phyloP scores from a whole-genome alignment of 331 rosid species.

The Rhamnella rubrinervis region DNA sequence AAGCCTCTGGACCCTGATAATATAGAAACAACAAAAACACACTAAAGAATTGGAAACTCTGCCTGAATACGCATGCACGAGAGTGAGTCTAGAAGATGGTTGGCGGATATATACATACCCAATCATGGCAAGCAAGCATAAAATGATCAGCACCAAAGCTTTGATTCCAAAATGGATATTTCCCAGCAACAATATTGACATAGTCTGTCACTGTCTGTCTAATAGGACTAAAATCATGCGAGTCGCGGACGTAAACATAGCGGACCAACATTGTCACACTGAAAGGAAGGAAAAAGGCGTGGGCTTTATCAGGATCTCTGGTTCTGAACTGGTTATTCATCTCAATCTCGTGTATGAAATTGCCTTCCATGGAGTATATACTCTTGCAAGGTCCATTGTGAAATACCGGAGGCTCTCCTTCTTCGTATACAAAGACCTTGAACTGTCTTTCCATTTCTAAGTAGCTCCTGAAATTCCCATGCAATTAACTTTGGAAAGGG shows the following conservation, averaged over 20 bases:
- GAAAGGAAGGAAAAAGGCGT: conserved; percentile 74
- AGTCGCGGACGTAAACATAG: conserved; percentile 63
- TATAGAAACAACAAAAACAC: not conserved
- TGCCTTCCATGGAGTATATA: conserved; percentile 90
- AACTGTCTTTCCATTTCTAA: conserved; percentile 84
- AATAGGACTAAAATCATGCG: conserved; percentile 66
- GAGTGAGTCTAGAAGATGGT: not conserved
- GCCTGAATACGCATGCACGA: no score
- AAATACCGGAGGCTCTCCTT: conserved; percentile 87
- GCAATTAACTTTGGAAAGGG: not conserved
- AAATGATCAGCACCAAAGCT: conserved; percentile 93
- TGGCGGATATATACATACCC: conserved; percentile 41
- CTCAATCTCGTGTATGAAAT: conserved; percentile 74
- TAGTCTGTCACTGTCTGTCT: conserved; percentile 66
- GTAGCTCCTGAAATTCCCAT: conserved; percentile 59
- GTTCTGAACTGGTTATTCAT: conserved; percentile 66
- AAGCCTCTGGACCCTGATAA: conserved; percentile 71
- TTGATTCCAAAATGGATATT: conserved; percentile 86
- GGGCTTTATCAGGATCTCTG: conserved; percentile 70
- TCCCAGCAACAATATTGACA: conserved; percentile 43
- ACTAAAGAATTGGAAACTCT: not conserved
- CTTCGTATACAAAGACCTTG: conserved; percentile 76
- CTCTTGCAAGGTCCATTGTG: conserved; percentile 97
- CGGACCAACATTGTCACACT: conserved; percentile 82
- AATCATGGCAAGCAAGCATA: conserved; percentile 91